Evolutionary conservation across 192 early-diverging fungal genomes (phyloP).

Genomic region (Rhizoclosmatium globosum): DNA sequence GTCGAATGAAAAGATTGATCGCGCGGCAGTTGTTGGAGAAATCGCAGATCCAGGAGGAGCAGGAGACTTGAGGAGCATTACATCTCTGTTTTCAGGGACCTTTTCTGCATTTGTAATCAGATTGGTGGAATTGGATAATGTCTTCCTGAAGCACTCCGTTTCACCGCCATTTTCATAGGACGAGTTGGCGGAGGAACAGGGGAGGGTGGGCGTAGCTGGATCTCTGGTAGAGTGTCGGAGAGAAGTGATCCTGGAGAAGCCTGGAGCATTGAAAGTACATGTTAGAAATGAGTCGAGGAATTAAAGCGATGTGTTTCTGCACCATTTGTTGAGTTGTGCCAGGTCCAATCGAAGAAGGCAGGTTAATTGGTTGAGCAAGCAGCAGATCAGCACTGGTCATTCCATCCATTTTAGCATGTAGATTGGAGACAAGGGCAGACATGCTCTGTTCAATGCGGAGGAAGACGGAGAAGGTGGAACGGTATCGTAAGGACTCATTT

Average conservation of each 20-base stretch:
- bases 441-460: slow-evolving; percentile 29
- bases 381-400: too few species aligned
- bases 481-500: too few species aligned
- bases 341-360: too few species aligned
- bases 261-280: too few species aligned
- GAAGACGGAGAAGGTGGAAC: slow-evolving; percentile 25
- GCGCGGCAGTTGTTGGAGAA: slow-evolving; percentile 15
- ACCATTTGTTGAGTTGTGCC: too few species aligned
- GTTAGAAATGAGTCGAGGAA: too few species aligned
- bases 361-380: too few species aligned
- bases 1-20: slow-evolving; percentile 11
- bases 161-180: not conserved
- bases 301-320: too few species aligned
- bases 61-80: slow-evolving; percentile 4
- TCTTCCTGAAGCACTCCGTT: not conserved
- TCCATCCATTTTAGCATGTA: slow-evolving; percentile 21
- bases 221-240: too few species aligned
- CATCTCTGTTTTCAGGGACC: not conserved
- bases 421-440: slow-evolving; percentile 29
- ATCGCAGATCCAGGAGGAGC: not conserved
- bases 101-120: not conserved
- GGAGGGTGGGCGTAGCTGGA: not conserved
- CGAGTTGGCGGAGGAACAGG: not conserved
- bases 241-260: too few species aligned
- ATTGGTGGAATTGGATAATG: not conserved